Percentiles rank a stretch among this genome's conserved stretches.
phyloP scores from a whole-genome alignment of 345 rosid genomes.

The Cardamine resedifolia region DNA sequence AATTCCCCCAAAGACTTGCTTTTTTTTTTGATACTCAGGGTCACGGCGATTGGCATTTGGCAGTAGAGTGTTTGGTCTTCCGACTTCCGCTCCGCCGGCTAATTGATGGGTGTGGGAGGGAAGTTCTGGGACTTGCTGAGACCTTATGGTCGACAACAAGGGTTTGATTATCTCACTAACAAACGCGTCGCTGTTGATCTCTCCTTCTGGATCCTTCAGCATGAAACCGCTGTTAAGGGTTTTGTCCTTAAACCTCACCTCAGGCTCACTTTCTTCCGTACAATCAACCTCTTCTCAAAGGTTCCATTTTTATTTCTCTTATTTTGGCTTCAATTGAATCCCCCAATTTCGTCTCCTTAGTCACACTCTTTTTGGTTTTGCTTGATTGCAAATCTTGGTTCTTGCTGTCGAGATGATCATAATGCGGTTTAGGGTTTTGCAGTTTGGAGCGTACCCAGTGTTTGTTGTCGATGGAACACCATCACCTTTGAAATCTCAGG shows the following conservation, averaged over 20 bases:
- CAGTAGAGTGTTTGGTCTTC: background rate
- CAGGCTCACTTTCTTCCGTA: slow-evolving; percentile 85
- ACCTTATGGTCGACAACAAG: slow-evolving; percentile 60
- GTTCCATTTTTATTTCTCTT: slow-evolving; percentile 32
- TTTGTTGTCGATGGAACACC: slow-evolving; percentile 92
- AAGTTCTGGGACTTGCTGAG: slow-evolving; percentile 87
- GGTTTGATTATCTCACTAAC: slow-evolving; percentile 61
- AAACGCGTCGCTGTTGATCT: slow-evolving; percentile 88
- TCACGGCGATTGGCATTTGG: background rate
- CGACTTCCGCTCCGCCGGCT: background rate
- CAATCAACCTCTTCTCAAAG: slow-evolving; percentile 84
- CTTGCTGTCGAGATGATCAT: background rate
- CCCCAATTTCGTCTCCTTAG: background rate
- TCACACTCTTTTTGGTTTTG: background rate
- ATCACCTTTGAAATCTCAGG: slow-evolving; percentile 72
- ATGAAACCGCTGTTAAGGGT: slow-evolving; percentile 68
- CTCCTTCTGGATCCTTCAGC: slow-evolving; percentile 86
- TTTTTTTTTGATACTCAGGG: background rate
- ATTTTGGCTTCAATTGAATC: background rate
- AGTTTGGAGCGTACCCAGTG: slow-evolving; percentile 90
- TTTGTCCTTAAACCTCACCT: slow-evolving; percentile 58
- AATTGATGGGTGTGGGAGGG: slow-evolving; percentile 77
- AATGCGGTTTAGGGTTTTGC: slow-evolving; percentile 32
- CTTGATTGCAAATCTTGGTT: background rate
- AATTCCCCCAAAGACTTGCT: background rate